phyloP scores from a whole-genome alignment of 768 basidiomycete species.

The Heimioporus sp. region DNA sequence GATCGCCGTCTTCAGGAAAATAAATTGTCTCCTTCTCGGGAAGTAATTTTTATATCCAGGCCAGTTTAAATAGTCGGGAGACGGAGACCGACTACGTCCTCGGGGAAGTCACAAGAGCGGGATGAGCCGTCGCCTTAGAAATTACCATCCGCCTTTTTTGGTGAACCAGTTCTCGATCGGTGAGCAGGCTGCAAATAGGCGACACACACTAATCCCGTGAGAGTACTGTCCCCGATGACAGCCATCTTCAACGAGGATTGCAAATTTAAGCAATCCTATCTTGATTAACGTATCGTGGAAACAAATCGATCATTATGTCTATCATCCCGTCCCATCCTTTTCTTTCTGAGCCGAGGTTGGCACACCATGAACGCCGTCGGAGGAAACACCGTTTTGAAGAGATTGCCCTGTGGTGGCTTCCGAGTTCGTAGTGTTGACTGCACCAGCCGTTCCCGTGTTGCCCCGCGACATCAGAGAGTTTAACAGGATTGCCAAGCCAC shows the following conservation, averaged over 20 bases:
- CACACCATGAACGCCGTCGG: constrained; percentile 3
- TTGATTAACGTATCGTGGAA: constrained; percentile 6
- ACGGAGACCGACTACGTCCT: too few species aligned
- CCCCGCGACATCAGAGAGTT: constrained; percentile 65
- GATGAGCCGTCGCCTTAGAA: neutral
- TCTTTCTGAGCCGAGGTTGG: constrained; percentile 16
- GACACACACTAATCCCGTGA: neutral
- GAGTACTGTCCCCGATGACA: neutral
- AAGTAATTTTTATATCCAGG: too few species aligned
- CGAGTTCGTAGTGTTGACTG: constrained; percentile 3
- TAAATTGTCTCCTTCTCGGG: too few species aligned
- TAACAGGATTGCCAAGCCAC: constrained; percentile 65
- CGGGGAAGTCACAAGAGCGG: too few species aligned
- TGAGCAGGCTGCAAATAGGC: neutral
- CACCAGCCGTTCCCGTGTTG: constrained; percentile 15
- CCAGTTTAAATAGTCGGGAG: too few species aligned
- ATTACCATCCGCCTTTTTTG: neutral
- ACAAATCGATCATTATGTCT: constrained; percentile 13
- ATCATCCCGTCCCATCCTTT: constrained; percentile 21
- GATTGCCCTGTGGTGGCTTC: constrained; percentile 13
- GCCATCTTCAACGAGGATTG: neutral
- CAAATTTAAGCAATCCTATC: constrained; percentile 5
- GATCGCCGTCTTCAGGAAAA: too few species aligned
- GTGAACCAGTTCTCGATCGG: neutral
- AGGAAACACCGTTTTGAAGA: constrained; percentile 12